Percentiles rank a stretch among this genome's conserved stretches.
phyloP scores from a whole-genome alignment of 305 asterid genomes.

The Nicotiana rustica region DNA sequence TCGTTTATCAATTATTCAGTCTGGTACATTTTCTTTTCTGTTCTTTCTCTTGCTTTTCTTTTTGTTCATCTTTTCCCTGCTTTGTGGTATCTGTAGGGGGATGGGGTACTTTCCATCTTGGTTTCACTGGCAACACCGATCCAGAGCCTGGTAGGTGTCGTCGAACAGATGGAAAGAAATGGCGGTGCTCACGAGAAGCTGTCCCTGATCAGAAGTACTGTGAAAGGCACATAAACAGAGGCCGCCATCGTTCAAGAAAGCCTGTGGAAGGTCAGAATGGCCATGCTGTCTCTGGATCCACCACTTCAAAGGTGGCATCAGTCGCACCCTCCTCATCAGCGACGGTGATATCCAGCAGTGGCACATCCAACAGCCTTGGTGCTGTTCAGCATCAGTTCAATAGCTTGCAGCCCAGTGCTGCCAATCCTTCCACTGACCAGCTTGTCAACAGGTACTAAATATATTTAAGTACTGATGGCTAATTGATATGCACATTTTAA shows the following conservation, averaged over 20 bases:
- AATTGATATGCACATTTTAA: not conserved
- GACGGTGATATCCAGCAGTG: slow-evolving; percentile 57
- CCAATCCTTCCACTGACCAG: slow-evolving; percentile 48
- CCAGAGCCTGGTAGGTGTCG: slow-evolving; percentile 98
- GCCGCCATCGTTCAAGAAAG: slow-evolving; percentile 99
- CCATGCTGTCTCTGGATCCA: slow-evolving; percentile 77
- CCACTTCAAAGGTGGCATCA: slow-evolving; percentile 61
- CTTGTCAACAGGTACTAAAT: slow-evolving; percentile 54
- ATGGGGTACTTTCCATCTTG: slow-evolving; percentile 86
- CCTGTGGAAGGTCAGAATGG: slow-evolving; percentile 98
- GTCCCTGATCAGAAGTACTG: slow-evolving; percentile 98
- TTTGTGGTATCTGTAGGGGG: slow-evolving; percentile 61
- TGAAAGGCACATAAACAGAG: slow-evolving; percentile 96
- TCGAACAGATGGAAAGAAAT: slow-evolving; percentile 97
- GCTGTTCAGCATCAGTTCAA: slow-evolving; percentile 55
- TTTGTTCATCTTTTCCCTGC: slow-evolving; percentile 16
- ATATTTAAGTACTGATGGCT: not conserved
- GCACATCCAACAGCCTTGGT: slow-evolving; percentile 52
- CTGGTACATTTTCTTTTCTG: not conserved
- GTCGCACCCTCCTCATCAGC: slow-evolving; percentile 62
- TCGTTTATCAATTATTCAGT: slow-evolving; percentile 15
- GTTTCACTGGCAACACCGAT: slow-evolving; percentile 80
- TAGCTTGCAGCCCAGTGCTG: slow-evolving; percentile 50
- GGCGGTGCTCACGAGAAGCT: slow-evolving; percentile 99
- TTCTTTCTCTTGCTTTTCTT: not conserved